phyloP scores from a whole-genome alignment of 495 filamentous ascomycete species.

The Hypoxylon fragiforme region DNA sequence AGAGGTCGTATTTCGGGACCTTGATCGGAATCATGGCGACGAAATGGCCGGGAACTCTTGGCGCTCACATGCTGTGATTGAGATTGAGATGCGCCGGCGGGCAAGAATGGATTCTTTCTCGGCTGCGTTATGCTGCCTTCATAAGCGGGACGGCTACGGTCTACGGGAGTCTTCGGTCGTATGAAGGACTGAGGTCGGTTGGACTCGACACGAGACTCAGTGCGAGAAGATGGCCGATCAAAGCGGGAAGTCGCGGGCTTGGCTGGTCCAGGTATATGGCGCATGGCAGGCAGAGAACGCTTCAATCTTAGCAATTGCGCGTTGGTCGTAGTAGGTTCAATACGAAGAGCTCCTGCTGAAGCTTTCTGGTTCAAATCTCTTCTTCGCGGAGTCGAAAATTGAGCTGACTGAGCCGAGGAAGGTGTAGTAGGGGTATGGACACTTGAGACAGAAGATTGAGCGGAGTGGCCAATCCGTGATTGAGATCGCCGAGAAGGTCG shows the following conservation, averaged over 20 bases:
- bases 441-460: slow-evolving; percentile 65
- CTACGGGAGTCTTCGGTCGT: slow-evolving; percentile 74
- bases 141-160: slow-evolving; percentile 54
- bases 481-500: slow-evolving; percentile 56
- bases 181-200: slow-evolving; percentile 49
- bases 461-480: slow-evolving; percentile 67
- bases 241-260: slow-evolving; percentile 49
- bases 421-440: slow-evolving; percentile 61
- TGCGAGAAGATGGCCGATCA: slow-evolving; percentile 56
- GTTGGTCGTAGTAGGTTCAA: slow-evolving; percentile 68
- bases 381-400: slow-evolving; percentile 61
- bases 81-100: slow-evolving; percentile 70
- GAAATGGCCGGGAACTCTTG: slow-evolving; percentile 69
- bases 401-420: slow-evolving; percentile 56
- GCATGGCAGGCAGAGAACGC: slow-evolving; percentile 83
- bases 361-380: slow-evolving; percentile 60
- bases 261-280: slow-evolving; percentile 52
- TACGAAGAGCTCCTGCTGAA: slow-evolving; percentile 54
- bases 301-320: slow-evolving; percentile 80
- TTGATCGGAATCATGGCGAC: slow-evolving; percentile 73
- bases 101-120: slow-evolving; percentile 75
- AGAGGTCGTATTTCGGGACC: slow-evolving; percentile 57
- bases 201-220: slow-evolving; percentile 34
- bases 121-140: slow-evolving; percentile 57
- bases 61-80: slow-evolving; percentile 79